Percentiles rank a stretch among this genome's conserved stretches.
phyloP scores from a whole-genome alignment of 345 rosid genomes.

The Firmiana major region DNA sequence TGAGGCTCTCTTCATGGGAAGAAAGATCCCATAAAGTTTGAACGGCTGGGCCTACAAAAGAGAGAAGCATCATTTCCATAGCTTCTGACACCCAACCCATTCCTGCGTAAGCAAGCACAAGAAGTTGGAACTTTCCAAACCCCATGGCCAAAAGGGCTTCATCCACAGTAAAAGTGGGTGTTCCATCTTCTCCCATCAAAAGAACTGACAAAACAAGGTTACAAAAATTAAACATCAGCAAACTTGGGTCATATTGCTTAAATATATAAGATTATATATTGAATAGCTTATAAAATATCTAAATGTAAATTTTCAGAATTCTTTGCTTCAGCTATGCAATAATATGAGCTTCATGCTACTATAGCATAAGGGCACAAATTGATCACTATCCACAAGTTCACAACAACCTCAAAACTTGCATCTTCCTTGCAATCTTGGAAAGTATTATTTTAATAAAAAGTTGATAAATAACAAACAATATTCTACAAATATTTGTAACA shows the following conservation, averaged over 20 bases:
- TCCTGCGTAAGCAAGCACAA: conserved; percentile 80
- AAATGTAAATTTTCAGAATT: background rate
- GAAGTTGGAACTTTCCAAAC: conserved; percentile 75
- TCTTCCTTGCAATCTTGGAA: background rate
- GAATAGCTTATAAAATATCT: background rate
- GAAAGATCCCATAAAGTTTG: conserved; percentile 69
- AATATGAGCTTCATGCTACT: background rate
- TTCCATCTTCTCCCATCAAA: conserved; percentile 39
- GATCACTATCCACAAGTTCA: background rate
- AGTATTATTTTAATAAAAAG: background rate
- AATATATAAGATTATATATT: background rate
- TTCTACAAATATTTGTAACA: too few relatives aligned
- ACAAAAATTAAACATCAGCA: background rate
- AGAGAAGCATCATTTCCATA: conserved; percentile 96
- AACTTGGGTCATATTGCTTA: background rate
- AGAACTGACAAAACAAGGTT: background rate
- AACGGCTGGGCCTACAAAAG: conserved; percentile 82
- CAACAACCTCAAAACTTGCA: background rate
- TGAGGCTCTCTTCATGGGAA: conserved; percentile 61
- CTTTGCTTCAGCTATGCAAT: background rate
- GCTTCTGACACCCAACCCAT: conserved; percentile 94
- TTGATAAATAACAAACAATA: background rate
- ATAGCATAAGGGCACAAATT: background rate
- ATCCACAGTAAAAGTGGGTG: conserved; percentile 55
- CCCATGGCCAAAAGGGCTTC: conserved; percentile 79